Conservation (phyloP, 78 protist species). For the Dictyostelium citrinum region DNA sequence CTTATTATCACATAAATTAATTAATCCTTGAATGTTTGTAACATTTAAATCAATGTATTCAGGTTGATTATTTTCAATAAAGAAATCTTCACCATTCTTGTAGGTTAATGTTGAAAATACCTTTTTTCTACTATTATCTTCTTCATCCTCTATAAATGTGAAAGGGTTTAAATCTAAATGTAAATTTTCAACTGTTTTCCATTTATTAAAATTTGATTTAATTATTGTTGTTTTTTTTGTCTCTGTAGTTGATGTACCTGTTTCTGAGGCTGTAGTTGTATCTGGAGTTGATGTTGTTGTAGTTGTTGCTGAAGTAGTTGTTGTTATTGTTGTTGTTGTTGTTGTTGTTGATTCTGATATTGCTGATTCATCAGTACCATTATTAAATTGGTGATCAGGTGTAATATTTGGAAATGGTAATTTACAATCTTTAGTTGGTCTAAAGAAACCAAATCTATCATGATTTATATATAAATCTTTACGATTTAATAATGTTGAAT, state of each 20-base stretch:
- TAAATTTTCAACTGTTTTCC: conserved; percentile 28
- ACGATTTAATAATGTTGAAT: conserved; percentile 15
- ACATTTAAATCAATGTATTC: conserved; percentile 14
- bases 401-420: conserved; percentile 21
- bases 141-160: conserved; percentile 16
- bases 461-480: conserved; percentile 64
- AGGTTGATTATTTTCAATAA: conserved; percentile 54
- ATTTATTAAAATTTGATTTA: not conserved
- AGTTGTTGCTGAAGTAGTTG: not conserved
- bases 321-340: not conserved
- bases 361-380: not conserved
- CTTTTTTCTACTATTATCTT: not conserved
- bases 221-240: not conserved
- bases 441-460: conserved; percentile 73
- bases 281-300: not conserved
- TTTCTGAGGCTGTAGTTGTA: not conserved
- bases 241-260: not conserved
- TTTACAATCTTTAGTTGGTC: conserved; percentile 35
- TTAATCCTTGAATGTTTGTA: conserved; percentile 53
- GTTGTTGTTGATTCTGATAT: not conserved
- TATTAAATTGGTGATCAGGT: conserved; percentile 2
- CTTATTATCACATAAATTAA: conserved; percentile 58
- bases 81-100: conserved; percentile 12
- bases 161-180: conserved; percentile 69
- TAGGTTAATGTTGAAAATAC: not conserved